Evolutionary conservation across 768 basidiomycete species (phyloP), one percentile per base, ranked within the genome.

Genomic region (Candolleomyces efflorescens): DNA sequence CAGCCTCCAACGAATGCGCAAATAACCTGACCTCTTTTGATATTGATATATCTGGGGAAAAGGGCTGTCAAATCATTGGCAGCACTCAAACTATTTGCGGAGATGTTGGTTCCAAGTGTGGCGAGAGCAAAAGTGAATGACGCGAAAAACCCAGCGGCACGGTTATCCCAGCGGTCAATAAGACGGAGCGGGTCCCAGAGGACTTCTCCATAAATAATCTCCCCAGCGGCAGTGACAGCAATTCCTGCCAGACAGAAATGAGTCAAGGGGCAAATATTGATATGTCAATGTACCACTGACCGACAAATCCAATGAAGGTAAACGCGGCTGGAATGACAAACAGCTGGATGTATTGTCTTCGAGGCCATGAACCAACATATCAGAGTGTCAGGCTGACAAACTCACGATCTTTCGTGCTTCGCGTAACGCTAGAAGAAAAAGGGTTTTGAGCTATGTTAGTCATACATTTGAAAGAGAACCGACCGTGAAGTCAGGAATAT

Each of bases 21-120:
- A 36, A 95, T 74, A 59, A 90, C 71, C 65, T 86, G 86, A 1
- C 94, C 94, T 10, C 93, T 78, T 53, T 82, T 78, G 60, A 94
- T 90, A 66, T 94, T 90, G 72, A 95, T 82, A 60, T 81, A 94
- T 56, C 78, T 77, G 26, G 90, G 92, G 65, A 78, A 82, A 39
- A 90, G 73, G n/a, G 83, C 91, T 3, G 85, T 89, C 75, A 94
- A 82, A 67, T 95, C 93, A 66, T 94, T 94, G 4, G 88, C 92
- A 2, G 91, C 89, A 20, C 78, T 78, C 38, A 82, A 61, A 54
- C 75, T 78, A 60, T 95, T 96, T 18, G 92, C 91, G 23, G 89
- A 88, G 61, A 92, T 85, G 61, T 89, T 86, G 20, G 82, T 78
- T 36, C 84, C 86, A 46, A 93, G 77, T 0, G 86, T 90, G 6